A percentile compares a stretch with the other conserved stretches of the same genome.
phyloP scores from a whole-genome alignment of 441 rosid genomes.

The Cnidoscolus chayamansa region DNA sequence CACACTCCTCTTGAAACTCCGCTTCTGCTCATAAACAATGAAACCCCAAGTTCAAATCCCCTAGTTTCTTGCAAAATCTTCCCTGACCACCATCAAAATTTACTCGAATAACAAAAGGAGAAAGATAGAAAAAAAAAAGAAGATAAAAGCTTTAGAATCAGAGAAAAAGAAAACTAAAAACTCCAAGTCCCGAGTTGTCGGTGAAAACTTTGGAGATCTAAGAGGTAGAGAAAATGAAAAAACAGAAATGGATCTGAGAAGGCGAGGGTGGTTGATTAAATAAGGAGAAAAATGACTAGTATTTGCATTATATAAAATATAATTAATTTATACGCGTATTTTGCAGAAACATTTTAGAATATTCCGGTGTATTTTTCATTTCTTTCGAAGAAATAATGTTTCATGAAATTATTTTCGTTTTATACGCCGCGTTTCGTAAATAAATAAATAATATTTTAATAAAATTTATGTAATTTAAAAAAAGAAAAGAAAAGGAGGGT shows the following conservation, averaged over 20 bases:
- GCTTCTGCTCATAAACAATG: conserved; percentile 12
- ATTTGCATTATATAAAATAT: background rate
- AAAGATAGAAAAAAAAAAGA: background rate
- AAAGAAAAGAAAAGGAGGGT: too few species aligned
- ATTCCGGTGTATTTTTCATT: too few species aligned
- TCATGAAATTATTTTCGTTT: too few species aligned
- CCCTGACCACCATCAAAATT: background rate
- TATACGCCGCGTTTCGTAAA: too few species aligned
- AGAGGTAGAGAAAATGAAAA: background rate
- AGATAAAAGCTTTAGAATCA: background rate
- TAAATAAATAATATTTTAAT: too few species aligned
- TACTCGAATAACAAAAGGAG: background rate
- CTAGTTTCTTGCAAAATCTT: background rate
- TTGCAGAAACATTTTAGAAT: background rate
- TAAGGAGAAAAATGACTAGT: conserved; percentile 6
- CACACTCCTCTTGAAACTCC: conserved; percentile 9
- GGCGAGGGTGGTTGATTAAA: background rate
- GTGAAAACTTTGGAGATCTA: background rate
- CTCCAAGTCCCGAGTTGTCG: background rate
- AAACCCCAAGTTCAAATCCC: conserved; percentile 1
- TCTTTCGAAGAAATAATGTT: too few species aligned
- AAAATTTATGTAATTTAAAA: too few species aligned
- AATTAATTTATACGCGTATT: background rate
- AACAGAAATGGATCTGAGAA: conserved; percentile 3
- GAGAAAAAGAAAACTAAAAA: background rate